Evolutionary conservation across 192 early-diverging fungal species (phyloP).

Genomic region (Podila minutissima): DNA sequence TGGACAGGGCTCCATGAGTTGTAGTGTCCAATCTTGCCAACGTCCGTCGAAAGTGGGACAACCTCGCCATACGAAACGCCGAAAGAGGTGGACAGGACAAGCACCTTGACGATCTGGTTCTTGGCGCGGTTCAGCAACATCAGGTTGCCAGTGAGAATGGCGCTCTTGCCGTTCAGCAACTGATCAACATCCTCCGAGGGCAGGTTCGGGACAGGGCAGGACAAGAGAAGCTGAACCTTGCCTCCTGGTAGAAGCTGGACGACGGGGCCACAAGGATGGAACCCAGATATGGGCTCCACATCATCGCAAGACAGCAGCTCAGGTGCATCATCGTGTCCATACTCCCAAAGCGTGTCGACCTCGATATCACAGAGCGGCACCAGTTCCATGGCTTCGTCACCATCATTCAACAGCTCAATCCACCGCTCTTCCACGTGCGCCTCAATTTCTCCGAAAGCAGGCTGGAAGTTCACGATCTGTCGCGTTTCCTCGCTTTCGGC

Average conservation of each 20-base stretch:
- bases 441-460: constrained; percentile 28
- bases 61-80: constrained; percentile 65
- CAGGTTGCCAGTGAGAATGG: constrained; percentile 63
- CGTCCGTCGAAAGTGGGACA: constrained; percentile 61
- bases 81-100: constrained; percentile 70
- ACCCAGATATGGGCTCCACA: constrained; percentile 25
- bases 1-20: constrained; percentile 73
- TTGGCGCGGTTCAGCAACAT: constrained; percentile 65
- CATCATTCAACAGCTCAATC: constrained; percentile 57
- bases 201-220: constrained; percentile 63
- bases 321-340: background rate
- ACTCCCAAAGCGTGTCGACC: constrained; percentile 56
- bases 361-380: constrained; percentile 57
- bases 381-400: constrained; percentile 65
- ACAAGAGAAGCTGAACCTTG: constrained; percentile 58
- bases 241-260: constrained; percentile 55
- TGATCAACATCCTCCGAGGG: constrained; percentile 37
- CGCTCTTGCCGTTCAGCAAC: constrained; percentile 65
- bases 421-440: constrained; percentile 24
- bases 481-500: background rate
- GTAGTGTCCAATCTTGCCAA: constrained; percentile 83
- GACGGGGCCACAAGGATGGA: constrained; percentile 52
- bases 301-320: background rate
- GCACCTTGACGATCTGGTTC: constrained; percentile 60
- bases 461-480: constrained; percentile 24